Base-by-base conservation (phyloP, 345 rosid genomes). In the Cardiospermum halicacabum region DNA sequence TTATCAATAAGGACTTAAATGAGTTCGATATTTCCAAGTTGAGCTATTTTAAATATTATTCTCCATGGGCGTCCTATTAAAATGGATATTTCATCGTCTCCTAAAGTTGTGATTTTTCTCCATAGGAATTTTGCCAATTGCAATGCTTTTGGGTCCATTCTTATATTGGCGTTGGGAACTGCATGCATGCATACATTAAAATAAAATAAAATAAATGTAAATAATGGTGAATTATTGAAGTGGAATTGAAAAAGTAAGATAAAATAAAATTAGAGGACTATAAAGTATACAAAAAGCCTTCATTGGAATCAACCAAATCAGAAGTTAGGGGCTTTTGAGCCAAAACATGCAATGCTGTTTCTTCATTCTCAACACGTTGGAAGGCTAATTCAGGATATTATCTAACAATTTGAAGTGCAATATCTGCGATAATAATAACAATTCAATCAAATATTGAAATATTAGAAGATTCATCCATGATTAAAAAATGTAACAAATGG, bases 311-410 rank as follows among this genome's bases (percentile, higher is more conserved):
- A 18, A 30, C 15, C 32, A 31, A 0, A 16, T 15, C 22, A 3
- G 19, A 12, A 5, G 3, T 60, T 2, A 5, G 9, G 40, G 61
- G 30, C 66, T 61, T 69, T 22, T 7, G 45, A 28, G 72, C 72
- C 50, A 69, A 21, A 21, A 61, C 61, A 27, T 69, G 61, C 53
- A 69, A 60, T 28, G 67, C 72, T 28, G 61, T 69, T 28, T 26
- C 27, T 0, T 26, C 18, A 4, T 37, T 24, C 37, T 28, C 27
- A 43, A 27, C 59, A 19, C 28, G 22, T 2, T 6, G 9, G 30
- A 5, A 39, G 12, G 67, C 66, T n/a, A 69, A 30, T 25, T 15
- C 4, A 3, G 49, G 53, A 3, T 62, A 5, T 28, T 25, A 22
- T 10, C 22, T 13, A 15, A 60, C 40, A 43, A 69, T 5, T 15